Evolutionary conservation across 257 asterid genomes (phyloP).

Genomic region (Eustoma russellianum): DNA sequence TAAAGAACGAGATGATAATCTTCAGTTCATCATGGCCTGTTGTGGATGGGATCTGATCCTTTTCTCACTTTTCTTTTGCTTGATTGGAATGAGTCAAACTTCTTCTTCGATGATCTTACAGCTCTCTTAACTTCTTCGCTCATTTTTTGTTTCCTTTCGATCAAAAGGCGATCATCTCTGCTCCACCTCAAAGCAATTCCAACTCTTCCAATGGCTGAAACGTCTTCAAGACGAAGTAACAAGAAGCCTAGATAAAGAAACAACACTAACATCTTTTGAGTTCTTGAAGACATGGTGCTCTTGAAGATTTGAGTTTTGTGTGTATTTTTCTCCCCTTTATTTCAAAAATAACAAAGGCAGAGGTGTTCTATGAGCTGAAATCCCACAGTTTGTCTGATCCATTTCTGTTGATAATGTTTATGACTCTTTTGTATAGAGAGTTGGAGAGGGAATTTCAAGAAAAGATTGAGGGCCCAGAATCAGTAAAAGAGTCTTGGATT

Average conservation of each 20-base stretch:
- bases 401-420: slow-evolving; percentile 23
- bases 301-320: not conserved
- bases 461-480: slow-evolving; percentile 27
- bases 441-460: slow-evolving; percentile 18
- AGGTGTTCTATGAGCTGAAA: slow-evolving; percentile 4
- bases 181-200: slow-evolving; percentile 25
- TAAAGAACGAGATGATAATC: too few species aligned
- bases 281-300: slow-evolving; percentile 24
- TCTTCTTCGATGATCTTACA: not conserved
- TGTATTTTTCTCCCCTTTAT: not conserved
- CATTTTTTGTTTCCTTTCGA: slow-evolving; percentile 18
- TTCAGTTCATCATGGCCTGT: slow-evolving; percentile 37
- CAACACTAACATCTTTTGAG: slow-evolving; percentile 22
- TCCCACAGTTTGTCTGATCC: slow-evolving; percentile 19
- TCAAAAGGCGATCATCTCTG: slow-evolving; percentile 13
- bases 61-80: slow-evolving; percentile 54
- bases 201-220: slow-evolving; percentile 24
- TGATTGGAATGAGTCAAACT: slow-evolving; percentile 34
- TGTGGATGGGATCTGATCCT: slow-evolving; percentile 92
- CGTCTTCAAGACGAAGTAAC: slow-evolving; percentile 30
- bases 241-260: slow-evolving; percentile 34
- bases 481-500: slow-evolving; percentile 49
- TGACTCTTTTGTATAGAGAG: slow-evolving; percentile 14
- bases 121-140: slow-evolving; percentile 18
- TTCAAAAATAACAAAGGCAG: not conserved